Evolutionary conservation across 1,284 basidiomycete genomes (phyloP), one percentile per base, ranked within the genome.

Genomic region (Boletellus deceptivus): DNA sequence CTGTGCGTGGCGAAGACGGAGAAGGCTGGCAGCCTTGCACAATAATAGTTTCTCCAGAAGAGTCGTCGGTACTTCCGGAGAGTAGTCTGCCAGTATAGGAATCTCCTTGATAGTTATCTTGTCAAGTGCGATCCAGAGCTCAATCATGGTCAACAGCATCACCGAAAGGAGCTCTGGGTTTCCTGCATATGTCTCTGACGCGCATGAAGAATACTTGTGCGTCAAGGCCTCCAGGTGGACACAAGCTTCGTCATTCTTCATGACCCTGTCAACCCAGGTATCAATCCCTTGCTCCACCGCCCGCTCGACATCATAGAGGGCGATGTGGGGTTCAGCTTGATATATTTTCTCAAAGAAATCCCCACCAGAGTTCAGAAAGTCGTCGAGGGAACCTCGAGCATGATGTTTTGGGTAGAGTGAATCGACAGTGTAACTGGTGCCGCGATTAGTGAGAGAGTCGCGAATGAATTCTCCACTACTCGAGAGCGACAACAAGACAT

Each of bases 91-190:
- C 0, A 80, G 60, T 1, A 79, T 57, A 0, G 71, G 71, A 39
- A 63, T 63, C 2, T 65, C 59, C 1, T 18, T n/a, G 8, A 70
- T 57, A 2, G 34, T 6, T 16, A 35, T 35, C 24, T 59, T 64
- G 55, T 80, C 78, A 0, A 81, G 60, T 0, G 66, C 71, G 0
- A 75, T 60, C 77, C 76, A 78, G 11, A 79, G 63, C 14, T 74
- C 67, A 6, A 77, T 56, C 5, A 70, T 53, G 0, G 71, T 75
- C 40, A 80, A 60, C 16, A 77, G 54, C 70, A 78, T 75, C 6
- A 71, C 52, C 0, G 79, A 80, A n/a, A 62, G 43, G 16, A 65
- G 56, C 45, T 79, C 75, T 5, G 75, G 70, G 48, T 72, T 72
- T 33, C 50, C 51, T 8, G 42, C 46, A 38, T 76, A 75, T 4